Evolutionary conservation across 805 yeast genomes (phyloP).

Genomic region (Candida sakaeoensis): DNA sequence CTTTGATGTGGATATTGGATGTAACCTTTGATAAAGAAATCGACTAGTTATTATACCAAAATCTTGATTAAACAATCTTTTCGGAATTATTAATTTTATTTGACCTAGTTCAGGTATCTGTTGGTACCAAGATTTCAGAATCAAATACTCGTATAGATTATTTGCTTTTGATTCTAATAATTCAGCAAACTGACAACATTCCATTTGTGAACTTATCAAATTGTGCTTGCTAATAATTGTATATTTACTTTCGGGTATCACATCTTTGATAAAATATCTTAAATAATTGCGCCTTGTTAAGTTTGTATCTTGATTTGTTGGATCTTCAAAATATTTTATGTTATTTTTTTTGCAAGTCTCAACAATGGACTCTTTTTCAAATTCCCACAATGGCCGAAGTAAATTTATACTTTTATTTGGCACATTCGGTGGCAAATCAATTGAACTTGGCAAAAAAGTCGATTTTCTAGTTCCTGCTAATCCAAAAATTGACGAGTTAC

Average conservation of each 20-base stretch:
- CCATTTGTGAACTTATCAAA: constrained; percentile 1
- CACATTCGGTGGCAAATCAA: constrained; percentile 8
- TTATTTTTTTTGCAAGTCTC: constrained; percentile 39
- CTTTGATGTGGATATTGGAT: constrained; percentile 28
- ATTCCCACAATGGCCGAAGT: constrained; percentile 51
- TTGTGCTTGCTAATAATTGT: background rate
- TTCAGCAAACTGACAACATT: constrained; percentile 7
- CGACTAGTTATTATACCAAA: constrained; percentile 23
- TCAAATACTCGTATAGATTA: constrained; percentile 7
- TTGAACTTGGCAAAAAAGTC: constrained; percentile 24
- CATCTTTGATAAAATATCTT: constrained; percentile 32
- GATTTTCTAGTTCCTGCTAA: constrained; percentile 48
- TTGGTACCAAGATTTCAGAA: background rate
- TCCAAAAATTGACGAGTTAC: constrained; percentile 47
- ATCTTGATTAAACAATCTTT: constrained; percentile 7
- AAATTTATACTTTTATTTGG: constrained; percentile 18
- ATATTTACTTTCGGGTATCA: constrained; percentile 18
- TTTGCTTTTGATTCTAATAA: constrained; percentile 9
- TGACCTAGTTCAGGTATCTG: constrained; percentile 3
- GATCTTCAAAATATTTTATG: constrained; percentile 68
- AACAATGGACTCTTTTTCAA: constrained; percentile 42
- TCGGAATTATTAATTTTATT: constrained; percentile 12
- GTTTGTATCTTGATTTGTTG: constrained; percentile 51
- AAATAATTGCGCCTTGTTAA: constrained; percentile 58
- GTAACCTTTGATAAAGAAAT: constrained; percentile 23